These are phyloP conservation scores for California macrophylla DNA, from an alignment of 441 rosid genomes.

Conservation along the genomic window DNA sequence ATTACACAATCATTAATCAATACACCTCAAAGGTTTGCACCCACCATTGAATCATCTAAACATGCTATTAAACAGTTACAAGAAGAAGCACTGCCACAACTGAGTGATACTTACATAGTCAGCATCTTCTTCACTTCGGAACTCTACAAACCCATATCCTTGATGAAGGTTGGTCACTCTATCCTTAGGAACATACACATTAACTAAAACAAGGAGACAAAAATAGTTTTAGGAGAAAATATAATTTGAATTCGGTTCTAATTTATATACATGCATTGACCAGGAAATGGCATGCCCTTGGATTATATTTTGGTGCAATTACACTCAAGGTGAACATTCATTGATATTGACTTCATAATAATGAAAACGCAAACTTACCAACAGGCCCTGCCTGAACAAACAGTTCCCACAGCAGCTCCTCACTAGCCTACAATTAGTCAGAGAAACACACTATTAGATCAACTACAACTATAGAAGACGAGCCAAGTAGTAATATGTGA, in stretches of 20 bases:
- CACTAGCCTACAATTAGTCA: conserved; percentile 37
- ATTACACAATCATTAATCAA: neutral
- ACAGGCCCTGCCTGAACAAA: conserved; percentile 96
- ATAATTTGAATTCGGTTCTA: too few relatives aligned
- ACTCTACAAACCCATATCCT: conserved; percentile 82
- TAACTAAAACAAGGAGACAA: conserved; percentile 32
- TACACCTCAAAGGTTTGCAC: too few relatives aligned
- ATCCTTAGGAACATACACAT: conserved; percentile 88
- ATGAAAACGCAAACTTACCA: conserved; percentile 39
- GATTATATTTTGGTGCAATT: neutral
- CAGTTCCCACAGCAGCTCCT: conserved; percentile 89
- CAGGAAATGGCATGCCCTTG: too few relatives aligned
- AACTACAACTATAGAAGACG: neutral
- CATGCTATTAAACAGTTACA: too few relatives aligned
- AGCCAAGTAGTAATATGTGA: neutral
- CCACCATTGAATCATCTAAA: too few relatives aligned
- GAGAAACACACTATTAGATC: neutral
- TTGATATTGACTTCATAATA: too few relatives aligned
- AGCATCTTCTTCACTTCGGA: conserved; percentile 90
- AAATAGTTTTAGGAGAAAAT: too few relatives aligned
- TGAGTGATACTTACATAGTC: conserved; percentile 54
- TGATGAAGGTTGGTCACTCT: conserved; percentile 92
- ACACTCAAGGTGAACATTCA: too few relatives aligned
- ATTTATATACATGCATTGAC: too few relatives aligned
- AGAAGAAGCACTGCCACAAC: neutral